These are phyloP conservation scores for Gardenia jasminoides DNA, from an alignment of 257 asterid species.

Conservation along the genomic window DNA sequence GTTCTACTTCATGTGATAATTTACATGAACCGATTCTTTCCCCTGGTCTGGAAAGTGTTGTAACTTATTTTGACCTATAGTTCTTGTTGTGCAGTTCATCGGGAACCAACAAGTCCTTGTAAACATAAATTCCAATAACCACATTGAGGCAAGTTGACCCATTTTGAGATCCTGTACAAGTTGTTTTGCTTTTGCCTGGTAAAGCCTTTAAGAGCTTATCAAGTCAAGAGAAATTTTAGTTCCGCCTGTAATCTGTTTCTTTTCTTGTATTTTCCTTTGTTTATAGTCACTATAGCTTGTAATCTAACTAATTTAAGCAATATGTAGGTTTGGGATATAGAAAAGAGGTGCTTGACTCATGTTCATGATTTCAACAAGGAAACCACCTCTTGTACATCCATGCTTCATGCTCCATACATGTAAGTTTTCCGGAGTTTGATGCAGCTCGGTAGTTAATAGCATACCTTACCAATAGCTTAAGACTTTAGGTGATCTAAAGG, in stretches of 20 bases:
- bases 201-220: background rate
- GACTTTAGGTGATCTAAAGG: background rate
- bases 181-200: background rate
- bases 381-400: conserved; percentile 55
- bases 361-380: conserved; percentile 57
- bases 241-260: background rate
- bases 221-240: background rate
- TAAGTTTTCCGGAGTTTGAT: conserved; percentile 29
- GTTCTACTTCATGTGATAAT: conserved; percentile 7
- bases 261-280: background rate
- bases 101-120: conserved; percentile 73
- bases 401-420: conserved; percentile 67
- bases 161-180: background rate
- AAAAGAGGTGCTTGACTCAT: conserved; percentile 50
- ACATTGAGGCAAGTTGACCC: conserved; percentile 60
- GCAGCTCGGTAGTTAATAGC: background rate
- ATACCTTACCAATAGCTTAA: background rate
- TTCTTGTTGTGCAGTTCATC: conserved; percentile 57
- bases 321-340: conserved; percentile 84
- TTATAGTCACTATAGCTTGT: background rate
- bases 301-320: conserved; percentile 13
- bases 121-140: conserved; percentile 62
- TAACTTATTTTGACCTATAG: conserved; percentile 8
- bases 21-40: background rate
- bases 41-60: background rate